Percentiles rank a stretch among this genome's conserved stretches.
These are phyloP conservation scores for Didymella lethalis DNA, from an alignment of 2,329 filamentous ascomycete genomes.

Conservation along the genomic window DNA sequence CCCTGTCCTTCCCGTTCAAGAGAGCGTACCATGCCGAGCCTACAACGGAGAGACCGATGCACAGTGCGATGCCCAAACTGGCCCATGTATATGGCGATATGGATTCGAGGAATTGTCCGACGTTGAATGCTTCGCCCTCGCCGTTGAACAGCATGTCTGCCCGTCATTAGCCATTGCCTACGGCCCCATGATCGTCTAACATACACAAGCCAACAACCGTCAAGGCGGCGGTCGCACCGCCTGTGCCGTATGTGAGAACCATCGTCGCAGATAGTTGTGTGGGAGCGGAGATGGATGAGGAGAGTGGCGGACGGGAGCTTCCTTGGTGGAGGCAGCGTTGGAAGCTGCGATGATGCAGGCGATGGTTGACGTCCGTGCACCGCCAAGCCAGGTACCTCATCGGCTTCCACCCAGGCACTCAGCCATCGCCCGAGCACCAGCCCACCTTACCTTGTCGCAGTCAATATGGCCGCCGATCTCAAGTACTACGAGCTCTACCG, in stretches of 20 bases:
- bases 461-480: constrained; percentile 51
- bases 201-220: constrained; percentile 80
- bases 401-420: constrained; percentile 25
- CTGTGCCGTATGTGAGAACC: constrained; percentile 76
- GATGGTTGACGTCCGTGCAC: constrained; percentile 13
- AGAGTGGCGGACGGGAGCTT: constrained; percentile 39
- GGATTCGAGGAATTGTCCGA: constrained; percentile 92
- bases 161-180: constrained; percentile 43
- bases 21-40: constrained; percentile 88
- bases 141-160: constrained; percentile 98
- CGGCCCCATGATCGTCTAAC: constrained; percentile 47
- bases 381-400: constrained; percentile 21
- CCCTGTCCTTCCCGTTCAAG: background rate
- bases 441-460: constrained; percentile 22
- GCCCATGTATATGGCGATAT: constrained; percentile 96
- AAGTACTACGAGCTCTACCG: constrained; percentile 95
- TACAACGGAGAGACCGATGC: constrained; percentile 94
- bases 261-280: constrained; percentile 57
- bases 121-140: constrained; percentile 93
- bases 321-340: constrained; percentile 30
- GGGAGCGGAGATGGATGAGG: constrained; percentile 34
- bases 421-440: constrained; percentile 24
- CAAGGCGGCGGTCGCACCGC: constrained; percentile 72
- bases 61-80: constrained; percentile 86
- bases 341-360: constrained; percentile 33